Evolutionary conservation across 257 asterid genomes (phyloP), one percentile per base, ranked within the genome.

Genomic region (Nicotiana attenuata): DNA sequence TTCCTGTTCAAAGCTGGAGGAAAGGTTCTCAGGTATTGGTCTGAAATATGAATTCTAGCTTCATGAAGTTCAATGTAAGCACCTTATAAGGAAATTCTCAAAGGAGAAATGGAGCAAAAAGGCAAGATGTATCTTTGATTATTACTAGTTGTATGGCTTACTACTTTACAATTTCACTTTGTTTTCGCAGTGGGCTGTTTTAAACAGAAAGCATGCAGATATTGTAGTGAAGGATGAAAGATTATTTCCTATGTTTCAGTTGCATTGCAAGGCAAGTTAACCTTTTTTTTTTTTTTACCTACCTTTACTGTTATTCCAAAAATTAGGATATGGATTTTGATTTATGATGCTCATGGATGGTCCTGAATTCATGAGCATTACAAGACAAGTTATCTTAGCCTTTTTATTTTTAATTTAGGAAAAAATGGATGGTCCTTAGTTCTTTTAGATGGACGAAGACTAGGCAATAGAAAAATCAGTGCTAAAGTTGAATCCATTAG

Each of bases 11-110:
- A 66, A 86, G 87, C 87, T 96, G 99, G 99, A 92, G 97, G 89
- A 96, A 96, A 88, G 99, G 99, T 83, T 96, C 99, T 81, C 99
- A 96, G 99, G 99, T 96, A 87, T 45, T 66, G 59, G 15, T 86
- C 80, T 59, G 82, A 55, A n/a, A n/a, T 17, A 41, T 77, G 56
- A 24, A 65, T 84, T 50, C 57, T 26, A 76, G 53, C 65, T 38
- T 17, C 15, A 45, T 57, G 67, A 81, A 33, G 38, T 19, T 78
- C 28, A 26, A 71, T 60, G 53, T 13, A 24, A 77, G 2, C 50
- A 38, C 68, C 65, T 66, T n/a, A 55, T n/a, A 26, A 68, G 55
- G 45, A 73, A 76, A 73, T 24, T 73, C 61, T 73, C 63, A 24
- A 13, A 83, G 77, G 80, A 65, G 57, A 83, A 80, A 76, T 16